These are phyloP conservation scores for Inga laurina DNA, from an alignment of 306 rosid species.

Conservation along the genomic window DNA sequence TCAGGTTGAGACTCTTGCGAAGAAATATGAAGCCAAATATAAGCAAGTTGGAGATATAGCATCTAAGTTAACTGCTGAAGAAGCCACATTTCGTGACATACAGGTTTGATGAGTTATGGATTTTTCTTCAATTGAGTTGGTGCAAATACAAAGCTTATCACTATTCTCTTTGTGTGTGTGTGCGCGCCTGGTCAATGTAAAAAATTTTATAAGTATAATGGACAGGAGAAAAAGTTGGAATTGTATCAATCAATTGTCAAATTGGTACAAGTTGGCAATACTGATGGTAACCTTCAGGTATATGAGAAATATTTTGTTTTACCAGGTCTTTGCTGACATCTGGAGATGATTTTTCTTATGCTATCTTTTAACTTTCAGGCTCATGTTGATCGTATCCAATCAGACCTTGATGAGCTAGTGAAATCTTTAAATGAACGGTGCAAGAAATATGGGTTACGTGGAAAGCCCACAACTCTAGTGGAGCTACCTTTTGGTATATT, in stretches of 20 bases:
- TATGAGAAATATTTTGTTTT: conserved; percentile 19
- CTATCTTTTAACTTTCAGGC: conserved; percentile 57
- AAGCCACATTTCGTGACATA: conserved; percentile 88
- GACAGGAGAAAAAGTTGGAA: conserved; percentile 92
- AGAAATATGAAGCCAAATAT: conserved; percentile 91
- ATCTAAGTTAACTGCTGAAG: conserved; percentile 89
- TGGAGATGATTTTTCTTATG: conserved; percentile 11
- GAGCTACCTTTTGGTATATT: conserved; percentile 96
- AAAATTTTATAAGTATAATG: conserved; percentile 24
- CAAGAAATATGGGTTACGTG: conserved; percentile 88
- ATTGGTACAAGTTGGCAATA: conserved; percentile 75
- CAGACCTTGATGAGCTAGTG: conserved; percentile 77
- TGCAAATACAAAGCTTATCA: conserved; percentile 17
- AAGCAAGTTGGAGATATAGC: conserved; percentile 91
- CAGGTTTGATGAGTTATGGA: conserved; percentile 56
- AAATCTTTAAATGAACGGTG: conserved; percentile 86
- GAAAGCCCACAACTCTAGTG: conserved; percentile 74
- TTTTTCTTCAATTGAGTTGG: conserved; percentile 26
- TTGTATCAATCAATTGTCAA: conserved; percentile 81
- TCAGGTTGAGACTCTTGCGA: conserved; percentile 79
- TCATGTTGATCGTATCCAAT: conserved; percentile 68
- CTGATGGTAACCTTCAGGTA: conserved; percentile 74
- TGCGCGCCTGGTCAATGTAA: conserved; percentile 2
- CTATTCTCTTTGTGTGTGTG: neutral
- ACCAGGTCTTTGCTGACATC: conserved; percentile 21